Evolutionary conservation across 108 stramenopile genomes (phyloP), one percentile per base, ranked within the genome.

Genomic region (Nitzschia putrida): DNA sequence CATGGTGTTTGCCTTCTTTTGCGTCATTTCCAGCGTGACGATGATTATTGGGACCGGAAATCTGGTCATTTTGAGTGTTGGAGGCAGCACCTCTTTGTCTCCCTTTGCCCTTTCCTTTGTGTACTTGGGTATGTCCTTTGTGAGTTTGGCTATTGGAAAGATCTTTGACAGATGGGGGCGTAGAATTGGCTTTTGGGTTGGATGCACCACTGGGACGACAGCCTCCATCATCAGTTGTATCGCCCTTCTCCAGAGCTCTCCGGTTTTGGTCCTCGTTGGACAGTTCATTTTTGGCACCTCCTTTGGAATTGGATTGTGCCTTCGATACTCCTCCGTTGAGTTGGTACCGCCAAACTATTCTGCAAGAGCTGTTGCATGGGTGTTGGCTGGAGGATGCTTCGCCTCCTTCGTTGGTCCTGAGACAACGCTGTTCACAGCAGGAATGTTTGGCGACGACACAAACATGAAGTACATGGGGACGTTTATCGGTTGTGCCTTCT

Each of bases 401-500:
- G 80, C 80, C 12, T 61, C 80, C 29, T 77, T 81, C 65, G 76
- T 64, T 3, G 80, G 80, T 12, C 80, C 80, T n/a, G 80, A 81
- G 59, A 25, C 63, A 7, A 74, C 76, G 0, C 43, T 64, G 38
- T 75, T 38, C 7, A 65, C 66, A n/a, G 66, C 16, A 41, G 72
- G 66, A 8, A 24, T 45, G 43, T 64, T 80, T 64, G 61, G 66
- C 9, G 47, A 49, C 18, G 61, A 76, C 7, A 58, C 12, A 1
- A 45, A 68, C 10, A 23, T 73, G 37, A n/a, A 49, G n/a, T 77
- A 68, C 53, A 18, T 81, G 38, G 80, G 80, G 11, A 56, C 57
- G 8, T 77, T 81, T 43, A 34, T 77, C 29, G 66, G 44, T 8
- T n/a, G 43, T 14, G 25, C 23, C 11, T 64, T 23, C 47, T 64